Base-by-base conservation (phyloP, 139 green algal species). In the Chlorella sorokiniana region DNA sequence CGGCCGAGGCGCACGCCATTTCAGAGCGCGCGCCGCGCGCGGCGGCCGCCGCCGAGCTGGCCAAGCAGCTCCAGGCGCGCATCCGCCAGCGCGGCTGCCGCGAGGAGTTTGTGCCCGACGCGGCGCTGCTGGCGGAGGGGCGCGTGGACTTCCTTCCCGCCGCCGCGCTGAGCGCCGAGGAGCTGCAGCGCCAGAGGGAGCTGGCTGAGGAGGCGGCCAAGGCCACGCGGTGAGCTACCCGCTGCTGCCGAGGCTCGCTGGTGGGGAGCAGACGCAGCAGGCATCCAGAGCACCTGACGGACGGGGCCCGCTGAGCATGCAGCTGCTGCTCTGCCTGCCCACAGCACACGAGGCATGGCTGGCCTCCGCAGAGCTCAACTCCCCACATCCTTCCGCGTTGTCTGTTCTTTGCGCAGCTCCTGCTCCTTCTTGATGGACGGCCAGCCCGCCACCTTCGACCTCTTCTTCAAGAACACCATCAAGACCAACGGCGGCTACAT, bases 401-500 rank as follows among this genome's bases (percentile, higher is more conserved):
- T n/a, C n/a, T n/a, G n/a, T n/a, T n/a, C n/a, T n/a, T n/a, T n/a
- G n/a, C n/a, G 56, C 73, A 79, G 73, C 73, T 37, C 41, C 1
- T 29, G 56, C 10, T 14, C 29, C 1, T 72, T 71, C 25, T 29
- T 61, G 6, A 5, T 72, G 59, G 75, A 81, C 59, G 59, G 75
- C 29, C 29, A 18, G 29, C 75, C 75, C 59, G 56, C 75, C 56
- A 37, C 75, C 40, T 81, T 72, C 44, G 75, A 81, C 76, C 62
- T 75, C 29, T 75, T 54, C 23, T 74, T 67, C 44, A 38, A 41
- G 33, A 38, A 56, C 20, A 84, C 71, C 20, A 86, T 89, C 76
- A 82, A 85, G 44, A 98, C 94, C 38, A 96, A 96, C 27, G 94
- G 95, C 11, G 94, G 94, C 40, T 87, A 77, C 76, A 93, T 98